These are phyloP conservation scores for Globisporangium iwayamae DNA, from an alignment of 352 stramenopile genomes.

Conservation along the genomic window DNA sequence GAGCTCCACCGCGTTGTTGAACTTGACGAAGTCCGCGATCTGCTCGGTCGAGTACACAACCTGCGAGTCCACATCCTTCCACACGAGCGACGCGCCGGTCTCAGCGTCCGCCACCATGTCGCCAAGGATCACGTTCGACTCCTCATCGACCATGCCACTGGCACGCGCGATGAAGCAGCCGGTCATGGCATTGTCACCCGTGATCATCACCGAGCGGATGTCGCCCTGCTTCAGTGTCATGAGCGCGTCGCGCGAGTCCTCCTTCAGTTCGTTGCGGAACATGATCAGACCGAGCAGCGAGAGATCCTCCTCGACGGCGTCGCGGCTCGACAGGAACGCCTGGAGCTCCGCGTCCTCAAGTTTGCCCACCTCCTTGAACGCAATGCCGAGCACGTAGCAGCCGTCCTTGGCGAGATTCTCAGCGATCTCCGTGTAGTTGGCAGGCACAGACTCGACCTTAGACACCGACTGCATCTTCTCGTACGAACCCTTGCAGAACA, in stretches of 20 bases:
- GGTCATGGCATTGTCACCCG: conserved; percentile 81
- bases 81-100: conserved; percentile 37
- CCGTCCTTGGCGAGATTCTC: conserved; percentile 69
- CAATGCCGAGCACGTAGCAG: conserved; percentile 88
- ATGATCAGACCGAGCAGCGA: conserved; percentile 81
- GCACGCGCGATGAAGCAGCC: conserved; percentile 72
- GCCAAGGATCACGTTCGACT: conserved; percentile 50
- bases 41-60: conserved; percentile 45
- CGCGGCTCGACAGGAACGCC: conserved; percentile 50
- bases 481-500: conserved; percentile 90
- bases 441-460: conserved; percentile 44
- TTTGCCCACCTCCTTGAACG: conserved; percentile 50
- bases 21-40: conserved; percentile 37
- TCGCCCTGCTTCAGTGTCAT: conserved; percentile 72
- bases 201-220: conserved; percentile 85
- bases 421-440: conserved; percentile 61
- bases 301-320: conserved; percentile 73
- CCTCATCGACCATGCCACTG: conserved; percentile 54
- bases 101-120: conserved; percentile 48
- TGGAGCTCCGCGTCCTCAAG: conserved; percentile 31
- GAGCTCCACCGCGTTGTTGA: conserved; percentile 42
- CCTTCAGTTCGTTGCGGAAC: conserved; percentile 89
- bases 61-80: conserved; percentile 64
- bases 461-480: conserved; percentile 79
- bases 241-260: conserved; percentile 79